phyloP scores from a whole-genome alignment of 805 yeast genomes.

The Sungouiozyma intestinalis region DNA sequence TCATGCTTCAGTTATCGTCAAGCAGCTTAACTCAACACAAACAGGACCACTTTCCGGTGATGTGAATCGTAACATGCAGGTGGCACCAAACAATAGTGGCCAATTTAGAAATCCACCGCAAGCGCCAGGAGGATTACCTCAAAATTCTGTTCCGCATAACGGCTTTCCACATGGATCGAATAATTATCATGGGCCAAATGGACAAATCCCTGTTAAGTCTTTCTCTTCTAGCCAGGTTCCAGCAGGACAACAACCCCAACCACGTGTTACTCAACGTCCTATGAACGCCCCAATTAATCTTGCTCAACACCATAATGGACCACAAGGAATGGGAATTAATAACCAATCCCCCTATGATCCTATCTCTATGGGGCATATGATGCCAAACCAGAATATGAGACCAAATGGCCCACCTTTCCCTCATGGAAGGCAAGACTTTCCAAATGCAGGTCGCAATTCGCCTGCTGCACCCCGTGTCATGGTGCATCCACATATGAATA shows the following conservation, averaged over 20 bases:
- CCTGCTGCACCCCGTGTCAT: neutral
- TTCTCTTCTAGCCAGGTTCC: neutral
- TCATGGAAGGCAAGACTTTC: neutral
- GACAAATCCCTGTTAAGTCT: neutral
- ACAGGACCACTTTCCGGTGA: neutral
- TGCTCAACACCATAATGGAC: neutral
- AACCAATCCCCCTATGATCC: neutral
- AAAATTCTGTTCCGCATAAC: no score
- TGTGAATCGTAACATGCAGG: neutral
- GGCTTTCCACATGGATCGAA: slow-evolving; percentile 3
- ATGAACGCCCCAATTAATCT: neutral
- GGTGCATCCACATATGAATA: neutral
- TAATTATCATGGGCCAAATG: neutral
- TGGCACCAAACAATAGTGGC: neutral
- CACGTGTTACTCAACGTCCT: neutral
- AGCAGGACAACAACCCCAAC: neutral
- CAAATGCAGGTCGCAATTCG: neutral
- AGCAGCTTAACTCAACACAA: neutral
- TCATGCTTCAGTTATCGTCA: neutral
- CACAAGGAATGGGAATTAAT: neutral
- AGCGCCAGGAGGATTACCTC: slow-evolving; percentile 9
- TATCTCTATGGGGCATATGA: neutral
- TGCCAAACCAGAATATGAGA: neutral
- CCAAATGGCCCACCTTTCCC: neutral
- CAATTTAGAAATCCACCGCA: slow-evolving; percentile 1